These are phyloP conservation scores for Scutellaria baicalensis DNA, from an alignment of 257 asterid genomes.

Conservation along the genomic window DNA sequence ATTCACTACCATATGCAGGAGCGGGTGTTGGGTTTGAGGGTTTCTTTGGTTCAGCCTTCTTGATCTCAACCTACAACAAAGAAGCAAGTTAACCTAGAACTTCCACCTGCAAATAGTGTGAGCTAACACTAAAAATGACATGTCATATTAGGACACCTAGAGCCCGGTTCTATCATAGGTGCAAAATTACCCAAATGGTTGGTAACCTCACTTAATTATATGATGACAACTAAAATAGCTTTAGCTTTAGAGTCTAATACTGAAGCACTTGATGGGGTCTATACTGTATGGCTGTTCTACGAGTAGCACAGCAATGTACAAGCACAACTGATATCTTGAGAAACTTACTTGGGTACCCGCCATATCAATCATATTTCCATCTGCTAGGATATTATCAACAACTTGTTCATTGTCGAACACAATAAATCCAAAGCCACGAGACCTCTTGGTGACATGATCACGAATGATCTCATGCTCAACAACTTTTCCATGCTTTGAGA, in stretches of 20 bases:
- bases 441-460: slow-evolving; percentile 79
- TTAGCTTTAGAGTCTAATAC: not conserved
- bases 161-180: slow-evolving; percentile 17
- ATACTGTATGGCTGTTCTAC: not conserved
- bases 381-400: slow-evolving; percentile 62
- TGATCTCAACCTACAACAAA: slow-evolving; percentile 99
- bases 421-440: slow-evolving; percentile 95
- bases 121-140: slow-evolving; percentile 31
- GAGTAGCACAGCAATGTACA: slow-evolving; percentile 11
- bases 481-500: slow-evolving; percentile 78
- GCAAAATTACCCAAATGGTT: slow-evolving; percentile 7
- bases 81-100: slow-evolving; percentile 92
- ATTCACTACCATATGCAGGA: slow-evolving; percentile 82
- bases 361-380: slow-evolving; percentile 97
- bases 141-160: slow-evolving; percentile 22
- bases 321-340: not conserved
- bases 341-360: slow-evolving; percentile 72
- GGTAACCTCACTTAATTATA: slow-evolving; percentile 9
- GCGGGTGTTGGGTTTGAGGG: slow-evolving; percentile 89
- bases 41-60: slow-evolving; percentile 99
- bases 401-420: slow-evolving; percentile 81
- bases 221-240: not conserved
- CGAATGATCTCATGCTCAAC: slow-evolving; percentile 85
- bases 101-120: slow-evolving; percentile 33
- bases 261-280: not conserved